Percentiles rank a stretch among this genome's conserved stretches.
Evolutionary conservation across 106 monocot species (phyloP).

Genomic region (Narthecium ossifragum): DNA sequence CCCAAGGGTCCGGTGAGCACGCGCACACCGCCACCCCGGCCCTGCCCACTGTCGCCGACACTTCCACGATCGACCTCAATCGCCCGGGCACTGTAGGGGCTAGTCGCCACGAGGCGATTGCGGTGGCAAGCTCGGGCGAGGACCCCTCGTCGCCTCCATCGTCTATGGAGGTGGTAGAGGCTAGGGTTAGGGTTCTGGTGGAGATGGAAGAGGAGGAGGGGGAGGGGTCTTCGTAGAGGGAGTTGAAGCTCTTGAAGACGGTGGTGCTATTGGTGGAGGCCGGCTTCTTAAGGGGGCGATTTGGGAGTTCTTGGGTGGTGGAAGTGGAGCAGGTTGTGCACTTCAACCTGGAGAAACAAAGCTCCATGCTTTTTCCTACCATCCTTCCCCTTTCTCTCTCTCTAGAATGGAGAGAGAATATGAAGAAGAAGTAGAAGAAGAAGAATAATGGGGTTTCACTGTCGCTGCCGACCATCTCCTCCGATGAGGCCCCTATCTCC

Average conservation of each 20-base stretch:
- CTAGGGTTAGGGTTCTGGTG: constrained; percentile 7
- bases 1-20: constrained; percentile 54
- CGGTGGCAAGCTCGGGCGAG: constrained; percentile 38
- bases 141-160: constrained; percentile 22
- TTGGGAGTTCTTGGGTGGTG: background rate
- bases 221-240: constrained; percentile 28
- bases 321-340: constrained; percentile 3
- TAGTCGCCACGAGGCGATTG: constrained; percentile 53
- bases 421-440: no score
- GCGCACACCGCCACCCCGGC: constrained; percentile 42
- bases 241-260: constrained; percentile 37
- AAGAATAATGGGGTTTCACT: no score
- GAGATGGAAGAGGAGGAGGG: background rate
- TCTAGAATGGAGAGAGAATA: no score
- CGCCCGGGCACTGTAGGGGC: constrained; percentile 41
- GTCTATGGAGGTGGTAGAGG: background rate
- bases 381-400: constrained; percentile 11
- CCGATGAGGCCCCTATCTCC: no score
- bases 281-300: background rate
- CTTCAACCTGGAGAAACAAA: constrained; percentile 22
- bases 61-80: constrained; percentile 45
- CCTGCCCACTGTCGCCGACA: constrained; percentile 7
- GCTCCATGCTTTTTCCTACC: constrained; percentile 8
- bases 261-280: background rate
- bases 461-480: no score